phyloP scores from a whole-genome alignment of 2,329 filamentous ascomycete species.

The Tolypocladium tropicale region DNA sequence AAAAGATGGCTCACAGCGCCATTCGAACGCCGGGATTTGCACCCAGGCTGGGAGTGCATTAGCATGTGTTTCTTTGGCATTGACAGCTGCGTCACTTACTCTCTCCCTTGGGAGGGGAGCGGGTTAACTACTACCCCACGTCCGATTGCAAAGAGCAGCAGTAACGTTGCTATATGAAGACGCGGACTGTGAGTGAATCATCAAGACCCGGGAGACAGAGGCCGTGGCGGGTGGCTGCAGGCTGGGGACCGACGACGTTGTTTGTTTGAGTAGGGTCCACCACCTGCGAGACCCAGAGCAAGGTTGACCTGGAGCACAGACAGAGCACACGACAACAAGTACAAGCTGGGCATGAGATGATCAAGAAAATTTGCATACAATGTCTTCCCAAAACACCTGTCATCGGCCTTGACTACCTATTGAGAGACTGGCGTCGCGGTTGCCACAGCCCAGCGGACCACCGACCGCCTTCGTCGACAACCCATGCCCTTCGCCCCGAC shows the following conservation, averaged over 20 bases:
- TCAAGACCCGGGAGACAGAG: background rate
- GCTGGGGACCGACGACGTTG: background rate
- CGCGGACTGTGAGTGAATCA: background rate
- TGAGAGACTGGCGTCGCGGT: too few species aligned
- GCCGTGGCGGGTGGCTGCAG: background rate
- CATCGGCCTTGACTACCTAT: too few species aligned
- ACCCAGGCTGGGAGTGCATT: constrained; percentile 8
- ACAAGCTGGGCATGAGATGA: too few species aligned
- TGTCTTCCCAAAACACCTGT: background rate
- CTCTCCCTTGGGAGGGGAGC: constrained; percentile 15
- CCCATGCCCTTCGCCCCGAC: too few species aligned
- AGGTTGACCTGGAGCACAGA: background rate
- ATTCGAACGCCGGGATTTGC: constrained; percentile 16
- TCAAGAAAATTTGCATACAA: too few species aligned
- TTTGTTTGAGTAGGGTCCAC: too few species aligned
- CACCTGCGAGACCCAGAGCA: background rate
- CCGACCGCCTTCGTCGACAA: too few species aligned
- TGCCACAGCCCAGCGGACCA: too few species aligned
- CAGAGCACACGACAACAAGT: too few species aligned
- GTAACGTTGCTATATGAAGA: background rate
- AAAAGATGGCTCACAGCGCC: constrained; percentile 3
- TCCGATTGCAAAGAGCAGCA: constrained; percentile 5
- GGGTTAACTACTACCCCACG: constrained; percentile 15
- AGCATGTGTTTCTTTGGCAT: constrained; percentile 2
- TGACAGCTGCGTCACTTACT: constrained; percentile 10